Evolutionary conservation across 192 early-diverging fungal species (phyloP).

Genomic region (Coemansia sp.): DNA sequence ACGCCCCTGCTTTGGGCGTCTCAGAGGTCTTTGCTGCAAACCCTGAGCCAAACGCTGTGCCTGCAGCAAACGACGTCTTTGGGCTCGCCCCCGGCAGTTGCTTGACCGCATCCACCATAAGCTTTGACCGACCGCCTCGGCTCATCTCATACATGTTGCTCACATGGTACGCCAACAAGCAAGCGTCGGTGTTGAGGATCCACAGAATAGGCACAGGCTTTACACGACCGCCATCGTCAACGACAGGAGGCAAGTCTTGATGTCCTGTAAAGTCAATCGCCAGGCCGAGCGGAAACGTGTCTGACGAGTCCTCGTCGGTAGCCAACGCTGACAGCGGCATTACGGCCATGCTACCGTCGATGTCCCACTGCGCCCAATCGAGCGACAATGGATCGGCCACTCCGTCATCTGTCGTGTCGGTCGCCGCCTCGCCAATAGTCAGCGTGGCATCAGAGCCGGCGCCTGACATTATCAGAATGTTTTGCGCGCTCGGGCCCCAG

Average conservation of each 20-base stretch:
- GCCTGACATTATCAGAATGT: constrained; percentile 39
- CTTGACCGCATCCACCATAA: constrained; percentile 36
- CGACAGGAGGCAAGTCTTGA: constrained; percentile 56
- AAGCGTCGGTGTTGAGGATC: constrained; percentile 66
- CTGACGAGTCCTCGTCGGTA: constrained; percentile 52
- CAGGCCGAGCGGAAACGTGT: constrained; percentile 69
- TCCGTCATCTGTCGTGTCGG: constrained; percentile 10
- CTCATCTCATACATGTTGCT: constrained; percentile 60
- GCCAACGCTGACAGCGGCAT: constrained; percentile 59
- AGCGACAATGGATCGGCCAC: constrained; percentile 27
- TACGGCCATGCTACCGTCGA: constrained; percentile 59
- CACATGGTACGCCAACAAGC: constrained; percentile 66
- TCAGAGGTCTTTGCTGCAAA: constrained; percentile 7
- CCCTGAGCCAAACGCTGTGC: constrained; percentile 9
- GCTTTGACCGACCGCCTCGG: constrained; percentile 35
- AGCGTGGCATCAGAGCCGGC: constrained; percentile 37
- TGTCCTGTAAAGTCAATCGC: constrained; percentile 72
- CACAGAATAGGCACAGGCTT: constrained; percentile 70
- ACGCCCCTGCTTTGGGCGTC: neutral
- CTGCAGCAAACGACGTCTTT: constrained; percentile 16
- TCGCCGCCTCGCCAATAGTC: constrained; percentile 40
- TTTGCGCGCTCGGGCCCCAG: constrained; percentile 56
- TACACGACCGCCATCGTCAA: constrained; percentile 56
- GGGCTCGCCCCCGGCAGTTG: constrained; percentile 19
- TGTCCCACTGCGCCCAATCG: constrained; percentile 68